These are phyloP conservation scores for Daldinia loculata DNA, from an alignment of 495 filamentous ascomycete genomes.

Conservation along the genomic window DNA sequence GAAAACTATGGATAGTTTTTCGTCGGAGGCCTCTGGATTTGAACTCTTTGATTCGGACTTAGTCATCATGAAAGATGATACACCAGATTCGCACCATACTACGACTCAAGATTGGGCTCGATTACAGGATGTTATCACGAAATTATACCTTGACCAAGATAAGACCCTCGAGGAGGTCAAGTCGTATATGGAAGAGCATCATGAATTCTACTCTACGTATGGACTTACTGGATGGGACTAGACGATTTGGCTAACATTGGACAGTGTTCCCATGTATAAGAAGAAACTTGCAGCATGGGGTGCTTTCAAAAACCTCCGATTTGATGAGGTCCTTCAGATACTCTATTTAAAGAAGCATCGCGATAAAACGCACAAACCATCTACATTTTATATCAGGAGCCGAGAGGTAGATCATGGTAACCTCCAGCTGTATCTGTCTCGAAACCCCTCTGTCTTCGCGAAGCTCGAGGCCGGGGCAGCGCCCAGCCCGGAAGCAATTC, in stretches of 20 bases:
- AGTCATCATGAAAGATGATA: constrained; percentile 37
- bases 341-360: constrained; percentile 43
- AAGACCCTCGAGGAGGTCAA: constrained; percentile 47
- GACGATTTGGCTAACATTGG: constrained; percentile 21
- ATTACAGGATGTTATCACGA: constrained; percentile 39
- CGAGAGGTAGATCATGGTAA: constrained; percentile 42
- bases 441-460: constrained; percentile 45
- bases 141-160: constrained; percentile 45
- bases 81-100: constrained; percentile 36
- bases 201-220: constrained; percentile 47
- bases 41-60: constrained; percentile 1
- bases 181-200: constrained; percentile 44
- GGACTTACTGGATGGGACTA: constrained; percentile 6
- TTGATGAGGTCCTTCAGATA: constrained; percentile 47
- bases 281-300: constrained; percentile 45
- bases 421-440: constrained; percentile 46
- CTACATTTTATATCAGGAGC: constrained; percentile 44
- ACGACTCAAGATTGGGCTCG: constrained; percentile 43
- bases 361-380: constrained; percentile 39
- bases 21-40: constrained; percentile 33
- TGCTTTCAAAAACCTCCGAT: constrained; percentile 46
- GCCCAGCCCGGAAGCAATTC: constrained; percentile 42
- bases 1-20: constrained; percentile 24
- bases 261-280: constrained; percentile 47
- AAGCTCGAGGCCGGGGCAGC: constrained; percentile 41